These are phyloP conservation scores for Candolleomyces efflorescens DNA, from an alignment of 768 basidiomycete species.

Conservation along the genomic window DNA sequence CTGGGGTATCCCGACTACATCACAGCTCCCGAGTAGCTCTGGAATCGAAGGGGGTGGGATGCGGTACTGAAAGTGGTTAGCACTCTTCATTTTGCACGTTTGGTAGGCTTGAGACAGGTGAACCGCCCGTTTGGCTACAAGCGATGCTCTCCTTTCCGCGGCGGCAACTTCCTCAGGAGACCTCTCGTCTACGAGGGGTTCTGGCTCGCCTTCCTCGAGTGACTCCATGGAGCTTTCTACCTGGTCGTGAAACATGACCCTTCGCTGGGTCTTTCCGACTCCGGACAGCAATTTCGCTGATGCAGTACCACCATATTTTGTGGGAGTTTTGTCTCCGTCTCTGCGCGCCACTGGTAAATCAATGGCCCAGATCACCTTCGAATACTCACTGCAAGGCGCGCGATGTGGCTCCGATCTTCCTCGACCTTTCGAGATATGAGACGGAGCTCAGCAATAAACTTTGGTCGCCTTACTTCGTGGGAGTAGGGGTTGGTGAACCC, in stretches of 20 bases:
- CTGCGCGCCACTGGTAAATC: no score
- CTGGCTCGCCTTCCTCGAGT: background rate
- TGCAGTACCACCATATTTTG: background rate
- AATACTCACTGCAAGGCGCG: no score
- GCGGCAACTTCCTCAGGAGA: background rate
- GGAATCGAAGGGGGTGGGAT: slow-evolving; percentile 46
- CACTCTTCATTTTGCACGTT: slow-evolving; percentile 22
- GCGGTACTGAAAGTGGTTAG: slow-evolving; percentile 45
- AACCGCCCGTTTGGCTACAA: slow-evolving; percentile 14
- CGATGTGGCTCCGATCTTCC: no score
- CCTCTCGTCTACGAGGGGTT: background rate
- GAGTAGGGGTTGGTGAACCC: background rate
- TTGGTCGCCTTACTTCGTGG: background rate
- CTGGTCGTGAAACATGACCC: no score
- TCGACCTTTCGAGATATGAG: background rate
- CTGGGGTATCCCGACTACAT: slow-evolving; percentile 43
- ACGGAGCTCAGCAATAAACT: background rate
- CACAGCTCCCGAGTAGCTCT: slow-evolving; percentile 41
- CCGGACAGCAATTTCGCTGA: background rate
- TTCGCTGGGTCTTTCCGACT: background rate
- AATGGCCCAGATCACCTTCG: no score
- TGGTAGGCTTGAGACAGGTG: slow-evolving; percentile 26
- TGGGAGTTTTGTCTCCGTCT: background rate
- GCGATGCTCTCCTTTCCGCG: background rate
- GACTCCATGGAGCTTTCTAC: background rate